A percentile compares a stretch with the other conserved stretches of the same genome.
Evolutionary conservation across 495 filamentous ascomycete species (phyloP).

Genomic region (Chaetomidium leptoderma): DNA sequence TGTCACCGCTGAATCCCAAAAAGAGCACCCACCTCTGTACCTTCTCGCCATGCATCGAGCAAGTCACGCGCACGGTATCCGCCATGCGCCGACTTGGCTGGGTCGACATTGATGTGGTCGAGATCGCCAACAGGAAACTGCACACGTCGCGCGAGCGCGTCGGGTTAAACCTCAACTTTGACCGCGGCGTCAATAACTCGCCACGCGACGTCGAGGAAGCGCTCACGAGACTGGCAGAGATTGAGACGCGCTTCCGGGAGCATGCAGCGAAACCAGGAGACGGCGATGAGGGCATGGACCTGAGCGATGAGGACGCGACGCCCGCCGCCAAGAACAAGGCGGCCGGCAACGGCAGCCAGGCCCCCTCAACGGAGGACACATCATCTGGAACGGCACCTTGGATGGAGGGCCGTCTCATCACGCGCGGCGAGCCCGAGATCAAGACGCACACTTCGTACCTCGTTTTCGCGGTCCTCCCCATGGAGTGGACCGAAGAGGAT

Average conservation of each 20-base stretch:
- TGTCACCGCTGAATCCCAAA: constrained; percentile 66
- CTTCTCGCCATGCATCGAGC: constrained; percentile 95
- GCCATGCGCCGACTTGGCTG: constrained; percentile 73
- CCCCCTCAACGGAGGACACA: neutral
- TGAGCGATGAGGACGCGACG: constrained; percentile 15
- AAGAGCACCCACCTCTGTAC: constrained; percentile 74
- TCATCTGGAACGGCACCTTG: constrained; percentile 27
- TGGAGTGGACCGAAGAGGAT: constrained; percentile 77
- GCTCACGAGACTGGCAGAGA: constrained; percentile 60
- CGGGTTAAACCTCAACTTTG: constrained; percentile 47
- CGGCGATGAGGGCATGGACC: constrained; percentile 30
- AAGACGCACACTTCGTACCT: constrained; percentile 95
- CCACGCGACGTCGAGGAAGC: constrained; percentile 75
- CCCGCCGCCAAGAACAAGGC: constrained; percentile 11
- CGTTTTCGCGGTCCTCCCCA: constrained; percentile 84
- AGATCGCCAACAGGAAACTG: constrained; percentile 68
- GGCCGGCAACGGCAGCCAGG: constrained; percentile 22
- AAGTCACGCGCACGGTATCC: constrained; percentile 78
- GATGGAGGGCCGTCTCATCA: constrained; percentile 66
- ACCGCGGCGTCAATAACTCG: constrained; percentile 46
- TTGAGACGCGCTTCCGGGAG: constrained; percentile 60
- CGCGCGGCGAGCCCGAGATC: constrained; percentile 78
- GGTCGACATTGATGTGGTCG: constrained; percentile 90
- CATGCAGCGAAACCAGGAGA: constrained; percentile 44
- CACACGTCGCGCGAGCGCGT: constrained; percentile 80